phyloP scores from a whole-genome alignment of 2,329 filamentous ascomycete species.

The Neocatenulostroma microsporum region DNA sequence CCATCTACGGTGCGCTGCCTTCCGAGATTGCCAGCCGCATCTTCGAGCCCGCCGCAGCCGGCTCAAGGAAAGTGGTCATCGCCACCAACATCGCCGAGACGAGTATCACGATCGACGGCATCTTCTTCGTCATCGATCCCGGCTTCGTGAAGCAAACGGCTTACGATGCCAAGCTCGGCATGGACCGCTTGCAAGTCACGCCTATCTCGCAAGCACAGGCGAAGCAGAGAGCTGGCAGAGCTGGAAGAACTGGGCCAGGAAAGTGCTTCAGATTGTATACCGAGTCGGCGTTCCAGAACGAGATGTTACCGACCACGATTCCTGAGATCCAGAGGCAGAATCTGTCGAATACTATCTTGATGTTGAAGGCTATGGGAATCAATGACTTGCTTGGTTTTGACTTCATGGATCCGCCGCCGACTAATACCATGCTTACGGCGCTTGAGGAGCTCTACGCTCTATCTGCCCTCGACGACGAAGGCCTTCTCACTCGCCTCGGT shows the following conservation, averaged over 20 bases:
- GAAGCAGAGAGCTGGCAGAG: conserved; percentile 85
- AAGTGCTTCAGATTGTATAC: conserved; percentile 96
- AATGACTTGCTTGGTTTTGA: conserved; percentile 96
- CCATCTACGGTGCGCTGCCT: conserved; percentile 91
- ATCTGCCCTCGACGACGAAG: conserved; percentile 88
- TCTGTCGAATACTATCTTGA: conserved; percentile 82
- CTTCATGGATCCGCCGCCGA: conserved; percentile 97
- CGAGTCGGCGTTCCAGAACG: conserved; percentile 87
- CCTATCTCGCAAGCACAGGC: conserved; percentile 96
- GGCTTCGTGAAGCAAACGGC: conserved; percentile 98
- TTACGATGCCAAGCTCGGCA: conserved; percentile 93
- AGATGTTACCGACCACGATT: conserved; percentile 94
- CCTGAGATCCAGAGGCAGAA: conserved; percentile 97
- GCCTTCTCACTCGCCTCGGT: conserved; percentile 79
- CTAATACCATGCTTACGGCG: conserved; percentile 95
- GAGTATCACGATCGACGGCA: conserved; percentile 93
- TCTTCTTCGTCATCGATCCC: conserved; percentile 94
- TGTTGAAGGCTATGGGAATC: conserved; percentile 99
- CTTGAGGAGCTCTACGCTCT: conserved; percentile 92
- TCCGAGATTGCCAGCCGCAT: conserved; percentile 90
- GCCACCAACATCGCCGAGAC: conserved; percentile 98
- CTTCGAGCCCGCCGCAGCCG: conserved; percentile 84
- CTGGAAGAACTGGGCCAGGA: conserved; percentile 87
- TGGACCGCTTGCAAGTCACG: conserved; percentile 93
- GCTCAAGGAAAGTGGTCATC: conserved; percentile 87